These are phyloP conservation scores for Lachnellula occidentalis DNA, from an alignment of 2,329 filamentous ascomycete species.

Conservation along the genomic window DNA sequence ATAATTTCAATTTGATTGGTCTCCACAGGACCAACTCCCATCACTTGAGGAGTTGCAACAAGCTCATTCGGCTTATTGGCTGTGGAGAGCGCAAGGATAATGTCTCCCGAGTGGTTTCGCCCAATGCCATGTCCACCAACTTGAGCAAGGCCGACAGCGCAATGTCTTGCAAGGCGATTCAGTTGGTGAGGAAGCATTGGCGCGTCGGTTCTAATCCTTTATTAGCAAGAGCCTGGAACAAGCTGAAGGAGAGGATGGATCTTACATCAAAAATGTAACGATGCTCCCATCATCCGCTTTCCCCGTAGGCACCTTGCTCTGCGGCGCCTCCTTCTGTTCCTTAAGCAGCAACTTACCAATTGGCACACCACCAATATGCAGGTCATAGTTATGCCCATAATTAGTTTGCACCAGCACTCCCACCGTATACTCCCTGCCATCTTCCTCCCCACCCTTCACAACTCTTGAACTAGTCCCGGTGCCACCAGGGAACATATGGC, in stretches of 20 bases:
- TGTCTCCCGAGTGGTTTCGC: constrained; percentile 57
- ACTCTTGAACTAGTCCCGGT: constrained; percentile 57
- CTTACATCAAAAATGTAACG: constrained; percentile 48
- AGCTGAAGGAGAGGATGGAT: not conserved
- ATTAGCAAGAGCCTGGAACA: not conserved
- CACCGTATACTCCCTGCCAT: constrained; percentile 47
- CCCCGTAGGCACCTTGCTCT: constrained; percentile 31
- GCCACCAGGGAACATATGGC: constrained; percentile 61
- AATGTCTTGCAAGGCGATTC: constrained; percentile 52
- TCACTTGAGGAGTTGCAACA: constrained; percentile 24
- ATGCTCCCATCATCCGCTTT: constrained; percentile 57
- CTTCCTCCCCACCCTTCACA: constrained; percentile 41
- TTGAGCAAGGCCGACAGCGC: constrained; percentile 52
- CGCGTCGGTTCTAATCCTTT: constrained; percentile 43
- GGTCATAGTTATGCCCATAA: constrained; percentile 52
- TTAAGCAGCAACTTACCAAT: constrained; percentile 52
- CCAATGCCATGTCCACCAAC: constrained; percentile 52
- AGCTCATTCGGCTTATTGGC: constrained; percentile 36
- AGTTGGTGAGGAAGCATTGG: constrained; percentile 54
- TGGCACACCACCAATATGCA: constrained; percentile 55
- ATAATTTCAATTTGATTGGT: constrained; percentile 44
- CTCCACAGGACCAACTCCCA: constrained; percentile 28
- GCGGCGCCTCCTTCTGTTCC: constrained; percentile 32
- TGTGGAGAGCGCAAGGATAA: constrained; percentile 63
- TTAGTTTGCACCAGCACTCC: constrained; percentile 61